Base-by-base conservation (phyloP, 164 flowering plant genomes). In the Aristolochia fimbriata region DNA sequence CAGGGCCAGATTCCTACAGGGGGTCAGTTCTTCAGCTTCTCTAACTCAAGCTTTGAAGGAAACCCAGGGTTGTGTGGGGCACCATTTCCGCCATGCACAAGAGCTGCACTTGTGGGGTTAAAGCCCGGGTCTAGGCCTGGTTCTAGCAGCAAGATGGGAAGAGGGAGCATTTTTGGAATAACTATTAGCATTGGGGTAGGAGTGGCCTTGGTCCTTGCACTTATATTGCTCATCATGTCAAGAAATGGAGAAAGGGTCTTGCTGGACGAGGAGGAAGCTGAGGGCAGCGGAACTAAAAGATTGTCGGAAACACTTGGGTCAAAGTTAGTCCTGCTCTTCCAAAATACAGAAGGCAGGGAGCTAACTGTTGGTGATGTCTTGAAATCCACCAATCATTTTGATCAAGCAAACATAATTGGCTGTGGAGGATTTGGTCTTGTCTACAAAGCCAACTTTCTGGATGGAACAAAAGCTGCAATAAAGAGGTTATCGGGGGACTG, bases 371-470 rank as follows among this genome's bases (percentile, higher is more conserved):
- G 76, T 5, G 91, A 85, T 56, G 65, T 85, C 51, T 33, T 80
- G 71, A 76, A 72, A 61, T 78, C 85, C 1, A 87, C 95, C 33
- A 69, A 81, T 68, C 71, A 78, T 65, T 87, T 87, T 54, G 86
- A 87, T 65, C 95, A 87, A 63, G 78, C 83, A 48, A 83, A 84
- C 41, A 87, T 87, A 54, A 77, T 85, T 25, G 91, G 95, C 0
- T 87, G 91, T 68, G 91, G 91, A 17, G 91, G 91, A 16, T 87
- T 87, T 57, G 95, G 95, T 24, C 68, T 87, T 47, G 95, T 87
- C 47, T 87, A 83, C 70, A 80, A 60, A 74, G 91, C 88, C 15
- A 73, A 71, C 54, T 79, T 87, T 2, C 84, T 83, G 22, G 84
- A 85, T 65, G 80, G 87, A 20, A 67, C 65, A 55, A 83, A 78